Evolutionary conservation across 2,329 filamentous ascomycete genomes (phyloP).

Genomic region (Penicillium sp.): DNA sequence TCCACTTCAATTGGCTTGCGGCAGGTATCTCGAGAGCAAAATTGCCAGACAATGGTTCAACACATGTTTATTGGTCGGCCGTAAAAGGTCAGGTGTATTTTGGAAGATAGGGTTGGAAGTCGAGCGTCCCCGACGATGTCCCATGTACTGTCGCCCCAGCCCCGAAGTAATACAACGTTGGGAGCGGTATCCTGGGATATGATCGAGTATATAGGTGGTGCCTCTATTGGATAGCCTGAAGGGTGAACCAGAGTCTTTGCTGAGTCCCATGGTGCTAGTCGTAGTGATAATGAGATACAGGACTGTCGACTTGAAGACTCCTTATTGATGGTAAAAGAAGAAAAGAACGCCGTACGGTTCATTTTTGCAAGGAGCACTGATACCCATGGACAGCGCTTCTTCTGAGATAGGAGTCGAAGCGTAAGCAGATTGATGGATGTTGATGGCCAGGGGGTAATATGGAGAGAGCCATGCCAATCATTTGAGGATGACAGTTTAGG

Average conservation of each 20-base stretch:
- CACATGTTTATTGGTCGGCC: neutral
- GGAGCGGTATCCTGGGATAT: neutral
- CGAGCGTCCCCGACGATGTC: neutral
- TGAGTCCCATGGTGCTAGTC: neutral
- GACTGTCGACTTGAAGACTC: neutral
- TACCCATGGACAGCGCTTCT: neutral
- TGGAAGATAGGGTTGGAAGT: neutral
- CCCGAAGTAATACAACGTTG: neutral
- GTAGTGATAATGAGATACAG: neutral
- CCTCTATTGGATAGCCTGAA: neutral
- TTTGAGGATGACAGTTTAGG: conserved; percentile 3
- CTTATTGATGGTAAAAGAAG: neutral
- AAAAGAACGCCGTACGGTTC: neutral
- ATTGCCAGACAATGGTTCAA: neutral
- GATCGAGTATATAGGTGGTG: neutral
- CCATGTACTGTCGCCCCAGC: neutral
- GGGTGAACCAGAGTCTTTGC: neutral
- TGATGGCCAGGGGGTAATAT: conserved; percentile 9
- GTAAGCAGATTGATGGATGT: conserved; percentile 1
- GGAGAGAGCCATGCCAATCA: conserved; percentile 9
- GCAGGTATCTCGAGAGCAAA: neutral
- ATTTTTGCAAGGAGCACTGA: neutral
- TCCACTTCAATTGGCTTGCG: neutral
- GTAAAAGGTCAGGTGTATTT: neutral
- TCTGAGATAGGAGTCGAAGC: neutral